Conservation (phyloP, 148 eudicot species). For the Vaccinium myrtillus region DNA sequence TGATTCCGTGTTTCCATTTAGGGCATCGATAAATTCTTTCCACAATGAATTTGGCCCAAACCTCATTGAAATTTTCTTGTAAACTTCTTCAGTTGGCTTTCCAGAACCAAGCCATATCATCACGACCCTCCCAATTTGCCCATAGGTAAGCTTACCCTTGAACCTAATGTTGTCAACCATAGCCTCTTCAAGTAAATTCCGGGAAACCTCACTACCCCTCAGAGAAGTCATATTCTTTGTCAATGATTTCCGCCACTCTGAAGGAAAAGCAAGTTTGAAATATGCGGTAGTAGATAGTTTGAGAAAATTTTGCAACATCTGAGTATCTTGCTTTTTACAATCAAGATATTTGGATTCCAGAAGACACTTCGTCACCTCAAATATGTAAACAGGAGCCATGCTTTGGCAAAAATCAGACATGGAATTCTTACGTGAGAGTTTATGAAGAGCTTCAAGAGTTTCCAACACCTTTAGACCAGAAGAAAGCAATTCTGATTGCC, state of each 20-base stretch:
- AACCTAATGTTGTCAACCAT: conserved; percentile 17
- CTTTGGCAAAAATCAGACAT: conserved; percentile 30
- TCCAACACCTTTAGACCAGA: conserved; percentile 45
- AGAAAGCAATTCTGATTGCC: conserved; percentile 40
- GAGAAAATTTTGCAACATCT: conserved; percentile 22
- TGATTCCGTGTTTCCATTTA: neutral
- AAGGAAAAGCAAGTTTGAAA: conserved; percentile 41
- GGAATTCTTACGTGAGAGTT: conserved; percentile 7
- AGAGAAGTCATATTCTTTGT: conserved; percentile 33
- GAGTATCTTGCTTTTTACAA: conserved; percentile 4
- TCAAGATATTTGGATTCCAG: conserved; percentile 33
- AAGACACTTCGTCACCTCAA: conserved; percentile 44
- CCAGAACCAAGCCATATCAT: conserved; percentile 55
- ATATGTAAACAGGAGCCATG: conserved; percentile 28
- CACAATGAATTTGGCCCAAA: conserved; percentile 22
- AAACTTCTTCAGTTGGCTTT: conserved; percentile 28
- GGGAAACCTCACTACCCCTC: conserved; percentile 38
- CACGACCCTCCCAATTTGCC: conserved; percentile 48
- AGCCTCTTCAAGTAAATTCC: conserved; percentile 40
- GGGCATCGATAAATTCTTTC: conserved; percentile 31
- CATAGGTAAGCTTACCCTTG: conserved; percentile 32
- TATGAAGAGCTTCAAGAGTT: conserved; percentile 38
- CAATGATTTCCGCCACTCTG: conserved; percentile 41
- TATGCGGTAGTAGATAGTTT: conserved; percentile 21
- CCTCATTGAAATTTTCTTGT: conserved; percentile 19